These are phyloP conservation scores for Populus nigra DNA, from an alignment of 345 rosid genomes.

Conservation along the genomic window DNA sequence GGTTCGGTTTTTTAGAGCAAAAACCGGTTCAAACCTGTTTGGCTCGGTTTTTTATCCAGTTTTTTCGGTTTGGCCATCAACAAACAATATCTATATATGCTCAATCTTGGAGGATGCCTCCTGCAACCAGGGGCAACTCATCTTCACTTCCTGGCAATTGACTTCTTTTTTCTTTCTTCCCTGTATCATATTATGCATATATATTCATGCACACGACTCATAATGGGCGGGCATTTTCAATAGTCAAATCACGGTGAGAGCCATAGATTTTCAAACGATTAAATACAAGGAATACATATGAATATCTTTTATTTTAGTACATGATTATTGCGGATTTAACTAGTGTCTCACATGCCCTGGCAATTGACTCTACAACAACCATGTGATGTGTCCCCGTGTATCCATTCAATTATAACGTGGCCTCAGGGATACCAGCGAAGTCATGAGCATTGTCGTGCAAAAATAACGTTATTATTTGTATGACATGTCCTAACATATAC, in stretches of 20 bases:
- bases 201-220: too few species aligned
- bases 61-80: background rate
- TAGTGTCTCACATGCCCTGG: too few species aligned
- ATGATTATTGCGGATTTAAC: too few species aligned
- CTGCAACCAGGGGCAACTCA: background rate
- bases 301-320: too few species aligned
- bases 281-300: too few species aligned
- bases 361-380: background rate
- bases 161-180: background rate
- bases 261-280: too few species aligned
- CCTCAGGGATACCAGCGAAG: background rate
- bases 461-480: background rate
- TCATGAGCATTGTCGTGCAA: slow-evolving; percentile 10
- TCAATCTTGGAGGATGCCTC: background rate
- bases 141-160: background rate
- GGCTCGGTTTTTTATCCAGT: too few species aligned
- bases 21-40: too few species aligned
- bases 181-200: too few species aligned
- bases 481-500: background rate
- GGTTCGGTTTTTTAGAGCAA: too few species aligned
- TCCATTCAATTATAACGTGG: background rate
- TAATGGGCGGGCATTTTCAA: too few species aligned
- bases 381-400: slow-evolving; percentile 9
- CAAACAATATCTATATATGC: background rate
- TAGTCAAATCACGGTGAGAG: too few species aligned